phyloP scores from a whole-genome alignment of 164 flowering plant species.

The Vitis cinerea region DNA sequence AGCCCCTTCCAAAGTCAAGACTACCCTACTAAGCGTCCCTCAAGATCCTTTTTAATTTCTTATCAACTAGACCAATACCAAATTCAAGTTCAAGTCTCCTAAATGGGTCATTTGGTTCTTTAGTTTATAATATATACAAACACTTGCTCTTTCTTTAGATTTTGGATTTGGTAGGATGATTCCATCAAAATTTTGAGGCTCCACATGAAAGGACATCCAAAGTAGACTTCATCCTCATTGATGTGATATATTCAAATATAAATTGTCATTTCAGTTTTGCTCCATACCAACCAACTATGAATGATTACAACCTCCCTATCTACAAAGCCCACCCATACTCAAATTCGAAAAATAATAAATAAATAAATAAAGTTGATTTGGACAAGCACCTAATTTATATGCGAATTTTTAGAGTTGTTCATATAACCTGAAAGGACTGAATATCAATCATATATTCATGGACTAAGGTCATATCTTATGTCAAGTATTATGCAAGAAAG shows the following conservation, averaged over 20 bases:
- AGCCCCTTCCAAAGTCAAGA: no score
- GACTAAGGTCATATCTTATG: no score
- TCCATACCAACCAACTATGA: conserved; percentile 6
- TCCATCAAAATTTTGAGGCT: neutral
- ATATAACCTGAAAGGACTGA: no score
- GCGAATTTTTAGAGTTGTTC: no score
- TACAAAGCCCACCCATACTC: conserved; percentile 6
- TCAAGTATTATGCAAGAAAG: no score
- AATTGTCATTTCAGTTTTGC: conserved; percentile 1
- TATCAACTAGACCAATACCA: no score
- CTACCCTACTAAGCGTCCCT: no score
- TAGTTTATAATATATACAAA: no score
- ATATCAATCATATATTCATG: no score
- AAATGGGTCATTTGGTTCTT: no score
- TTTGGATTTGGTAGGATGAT: neutral
- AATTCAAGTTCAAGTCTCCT: no score
- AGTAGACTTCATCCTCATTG: conserved; percentile 1
- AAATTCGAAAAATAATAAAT: neutral
- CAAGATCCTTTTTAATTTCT: no score
- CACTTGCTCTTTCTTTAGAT: neutral
- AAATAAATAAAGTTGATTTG: neutral
- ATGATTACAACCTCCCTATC: neutral
- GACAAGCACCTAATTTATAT: conserved; percentile 3
- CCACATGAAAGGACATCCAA: conserved; percentile 1
- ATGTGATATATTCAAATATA: neutral